A percentile compares a stretch with the other conserved stretches of the same genome.
Evolutionary conservation across 768 basidiomycete genomes (phyloP).

Genomic region (Podaxis sp.): DNA sequence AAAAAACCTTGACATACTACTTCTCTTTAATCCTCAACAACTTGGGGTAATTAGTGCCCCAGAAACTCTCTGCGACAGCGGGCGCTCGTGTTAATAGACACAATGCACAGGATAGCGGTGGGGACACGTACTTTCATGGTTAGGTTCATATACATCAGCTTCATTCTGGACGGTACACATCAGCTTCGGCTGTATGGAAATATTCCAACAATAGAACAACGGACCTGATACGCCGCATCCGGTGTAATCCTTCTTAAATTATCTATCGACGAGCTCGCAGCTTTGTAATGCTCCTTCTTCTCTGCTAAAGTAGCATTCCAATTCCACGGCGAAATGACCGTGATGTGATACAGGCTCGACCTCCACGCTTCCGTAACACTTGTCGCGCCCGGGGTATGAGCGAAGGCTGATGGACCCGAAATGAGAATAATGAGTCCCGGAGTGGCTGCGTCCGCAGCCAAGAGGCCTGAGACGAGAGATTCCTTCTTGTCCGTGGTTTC

Average conservation of each 20-base stretch:
- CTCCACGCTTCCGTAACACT: slow-evolving; percentile 47
- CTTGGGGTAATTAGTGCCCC: slow-evolving; percentile 41
- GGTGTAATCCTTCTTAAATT: slow-evolving; percentile 40
- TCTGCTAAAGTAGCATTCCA: slow-evolving; percentile 42
- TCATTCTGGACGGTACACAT: slow-evolving; percentile 34
- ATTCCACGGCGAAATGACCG: slow-evolving; percentile 40
- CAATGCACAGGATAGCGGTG: neutral
- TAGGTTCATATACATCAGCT: slow-evolving; percentile 47
- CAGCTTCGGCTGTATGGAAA: neutral
- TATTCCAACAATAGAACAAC: slow-evolving; percentile 15
- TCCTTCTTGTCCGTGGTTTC: slow-evolving; percentile 25
- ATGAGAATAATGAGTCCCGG: slow-evolving; percentile 42
- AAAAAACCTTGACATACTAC: slow-evolving; percentile 33
- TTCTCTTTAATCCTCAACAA: slow-evolving; percentile 41
- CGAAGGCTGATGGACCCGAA: slow-evolving; percentile 35
- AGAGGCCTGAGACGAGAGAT: slow-evolving; percentile 34
- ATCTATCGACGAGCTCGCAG: slow-evolving; percentile 36
- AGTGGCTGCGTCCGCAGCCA: slow-evolving; percentile 32
- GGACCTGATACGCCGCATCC: slow-evolving; percentile 43
- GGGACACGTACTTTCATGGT: slow-evolving; percentile 34
- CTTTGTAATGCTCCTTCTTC: slow-evolving; percentile 30
- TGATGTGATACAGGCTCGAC: slow-evolving; percentile 44
- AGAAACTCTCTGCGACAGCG: slow-evolving; percentile 33
- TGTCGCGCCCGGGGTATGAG: slow-evolving; percentile 30
- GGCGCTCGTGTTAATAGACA: neutral